These are phyloP conservation scores for Aureobasidium sp. DNA, from an alignment of 2,329 filamentous ascomycete genomes.

Conservation along the genomic window DNA sequence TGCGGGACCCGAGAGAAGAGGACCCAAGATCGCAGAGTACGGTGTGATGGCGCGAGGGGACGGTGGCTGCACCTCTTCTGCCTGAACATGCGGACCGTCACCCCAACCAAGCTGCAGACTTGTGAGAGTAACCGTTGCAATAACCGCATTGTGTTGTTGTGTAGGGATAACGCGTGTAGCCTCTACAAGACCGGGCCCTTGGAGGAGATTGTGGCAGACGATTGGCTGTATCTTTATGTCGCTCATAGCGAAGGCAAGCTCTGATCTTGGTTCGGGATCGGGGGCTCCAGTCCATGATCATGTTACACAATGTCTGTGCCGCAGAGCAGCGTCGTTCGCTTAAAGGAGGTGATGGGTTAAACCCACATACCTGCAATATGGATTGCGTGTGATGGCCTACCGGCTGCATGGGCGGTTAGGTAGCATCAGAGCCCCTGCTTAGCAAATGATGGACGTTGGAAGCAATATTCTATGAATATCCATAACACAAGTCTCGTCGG, in stretches of 20 bases:
- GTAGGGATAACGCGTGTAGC: not conserved
- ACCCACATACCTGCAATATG: slow-evolving; percentile 3
- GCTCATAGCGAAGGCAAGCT: not conserved
- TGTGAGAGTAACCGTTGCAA: not conserved
- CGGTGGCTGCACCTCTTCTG: not conserved
- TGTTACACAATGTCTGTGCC: slow-evolving; percentile 6
- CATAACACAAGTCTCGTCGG: not conserved
- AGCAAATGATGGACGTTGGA: not conserved
- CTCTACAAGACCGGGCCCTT: not conserved
- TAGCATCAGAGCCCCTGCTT: not conserved
- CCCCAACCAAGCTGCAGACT: not conserved
- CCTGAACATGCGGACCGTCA: not conserved
- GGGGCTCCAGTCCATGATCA: not conserved
- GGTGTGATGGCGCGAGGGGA: not conserved
- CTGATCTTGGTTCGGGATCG: slow-evolving; percentile 10
- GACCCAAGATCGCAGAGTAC: slow-evolving; percentile 1
- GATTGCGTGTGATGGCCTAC: not conserved
- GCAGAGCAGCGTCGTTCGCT: not conserved
- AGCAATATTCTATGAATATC: not conserved
- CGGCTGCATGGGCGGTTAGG: slow-evolving; percentile 2
- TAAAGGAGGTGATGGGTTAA: not conserved
- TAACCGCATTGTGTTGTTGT: not conserved
- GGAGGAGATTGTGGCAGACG: not conserved
- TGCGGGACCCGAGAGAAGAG: not conserved
- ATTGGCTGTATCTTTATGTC: not conserved